Conservation (phyloP, 2,329 filamentous ascomycete genomes). For the Trichoderma polysporum region DNA sequence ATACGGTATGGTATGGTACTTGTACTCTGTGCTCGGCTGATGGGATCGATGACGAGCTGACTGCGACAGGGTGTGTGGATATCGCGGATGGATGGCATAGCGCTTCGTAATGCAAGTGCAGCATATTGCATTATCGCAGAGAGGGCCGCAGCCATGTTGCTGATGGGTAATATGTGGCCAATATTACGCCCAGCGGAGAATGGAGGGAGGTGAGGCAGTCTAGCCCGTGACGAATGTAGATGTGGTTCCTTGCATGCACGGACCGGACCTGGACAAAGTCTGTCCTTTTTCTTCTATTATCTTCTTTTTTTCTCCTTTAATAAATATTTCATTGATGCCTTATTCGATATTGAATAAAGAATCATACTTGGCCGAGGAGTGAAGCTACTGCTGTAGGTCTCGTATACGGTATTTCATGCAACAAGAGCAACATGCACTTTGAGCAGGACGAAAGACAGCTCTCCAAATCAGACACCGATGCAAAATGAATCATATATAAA, state of each 20-base stretch:
- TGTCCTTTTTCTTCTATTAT: not conserved
- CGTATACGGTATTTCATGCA: not conserved
- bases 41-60: not conserved
- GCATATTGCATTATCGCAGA: not conserved
- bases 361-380: too few relatives aligned
- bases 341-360: too few relatives aligned
- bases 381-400: too few relatives aligned
- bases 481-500: not conserved
- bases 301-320: not conserved
- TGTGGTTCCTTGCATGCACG: slow-evolving; percentile 8
- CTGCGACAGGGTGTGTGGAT: not conserved
- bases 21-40: not conserved
- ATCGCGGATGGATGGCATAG: not conserved
- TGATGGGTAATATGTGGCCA: not conserved
- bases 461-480: not conserved
- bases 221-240: not conserved
- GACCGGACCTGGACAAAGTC: not conserved
- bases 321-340: not conserved
- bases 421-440: not conserved
- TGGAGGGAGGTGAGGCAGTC: not conserved
- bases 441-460: not conserved
- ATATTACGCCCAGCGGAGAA: not conserved
- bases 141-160: too few relatives aligned
- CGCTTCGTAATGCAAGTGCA: not conserved
- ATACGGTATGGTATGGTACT: not conserved